phyloP scores from a whole-genome alignment of 768 basidiomycete species.

The Lepiota brunneoincarnata region DNA sequence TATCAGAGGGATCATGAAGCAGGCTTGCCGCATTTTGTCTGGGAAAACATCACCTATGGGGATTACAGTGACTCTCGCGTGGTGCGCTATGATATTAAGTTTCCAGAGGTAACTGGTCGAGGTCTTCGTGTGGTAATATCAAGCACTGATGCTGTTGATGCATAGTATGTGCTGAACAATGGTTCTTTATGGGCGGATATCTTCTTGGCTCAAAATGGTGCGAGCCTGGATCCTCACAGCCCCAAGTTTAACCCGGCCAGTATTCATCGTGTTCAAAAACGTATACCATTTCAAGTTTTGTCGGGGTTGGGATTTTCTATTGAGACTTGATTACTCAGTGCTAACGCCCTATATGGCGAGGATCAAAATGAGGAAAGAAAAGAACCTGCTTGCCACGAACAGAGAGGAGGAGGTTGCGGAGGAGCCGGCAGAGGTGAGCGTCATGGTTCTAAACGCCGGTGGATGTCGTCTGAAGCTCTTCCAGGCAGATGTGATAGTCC shows the following conservation, averaged over 20 bases:
- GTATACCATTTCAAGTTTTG: conserved; percentile 39
- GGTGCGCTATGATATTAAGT: conserved; percentile 54
- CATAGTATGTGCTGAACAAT: conserved; percentile 73
- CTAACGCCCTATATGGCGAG: conserved; percentile 84
- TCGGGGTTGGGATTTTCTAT: background rate
- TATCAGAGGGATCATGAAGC: conserved; percentile 47
- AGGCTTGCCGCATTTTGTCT: conserved; percentile 64
- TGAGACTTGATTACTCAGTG: conserved; percentile 40
- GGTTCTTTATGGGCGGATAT: conserved; percentile 84
- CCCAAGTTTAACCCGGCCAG: conserved; percentile 48
- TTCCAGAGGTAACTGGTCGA: conserved; percentile 59
- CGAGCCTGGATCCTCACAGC: conserved; percentile 61
- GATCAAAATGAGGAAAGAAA: conserved; percentile 72
- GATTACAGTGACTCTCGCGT: conserved; percentile 65
- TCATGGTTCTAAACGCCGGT: background rate
- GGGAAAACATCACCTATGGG: conserved; percentile 78
- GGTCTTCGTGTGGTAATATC: conserved; percentile 4
- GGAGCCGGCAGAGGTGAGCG: conserved; percentile 50
- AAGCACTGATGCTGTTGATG: background rate
- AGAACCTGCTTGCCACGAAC: conserved; percentile 64
- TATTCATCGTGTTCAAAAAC: conserved; percentile 72
- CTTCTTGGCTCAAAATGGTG: conserved; percentile 65
- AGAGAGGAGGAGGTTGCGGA: conserved; percentile 37
- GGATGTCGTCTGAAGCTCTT: conserved; percentile 1
- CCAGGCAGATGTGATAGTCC: conserved; percentile 60